Percentiles rank a stretch among this genome's conserved stretches.
Evolutionary conservation across 345 rosid genomes (phyloP).

Genomic region (Cochlearia excelsa): DNA sequence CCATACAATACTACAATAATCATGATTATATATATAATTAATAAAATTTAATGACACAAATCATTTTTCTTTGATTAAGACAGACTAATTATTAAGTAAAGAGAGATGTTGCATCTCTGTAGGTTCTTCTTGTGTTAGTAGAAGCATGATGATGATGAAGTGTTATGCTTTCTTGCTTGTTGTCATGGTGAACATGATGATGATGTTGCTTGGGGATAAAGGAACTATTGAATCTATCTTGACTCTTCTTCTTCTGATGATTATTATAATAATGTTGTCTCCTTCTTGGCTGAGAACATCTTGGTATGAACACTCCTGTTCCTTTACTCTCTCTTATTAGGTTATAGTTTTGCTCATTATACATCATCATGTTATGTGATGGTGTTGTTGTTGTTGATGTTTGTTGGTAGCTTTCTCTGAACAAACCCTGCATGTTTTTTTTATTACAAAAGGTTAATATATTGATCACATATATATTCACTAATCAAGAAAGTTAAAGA

Average conservation of each 20-base stretch:
- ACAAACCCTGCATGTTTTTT: conserved; percentile 41
- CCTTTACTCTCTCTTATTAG: conserved; percentile 71
- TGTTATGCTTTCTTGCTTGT: conserved; percentile 19
- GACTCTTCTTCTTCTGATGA: conserved; percentile 39
- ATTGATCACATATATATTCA: neutral
- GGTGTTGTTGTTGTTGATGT: conserved; percentile 41
- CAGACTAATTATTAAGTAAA: conserved; percentile 23
- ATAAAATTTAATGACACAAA: conserved; percentile 29
- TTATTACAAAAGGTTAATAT: conserved; percentile 10
- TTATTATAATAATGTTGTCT: conserved; percentile 23
- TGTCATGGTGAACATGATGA: conserved; percentile 26
- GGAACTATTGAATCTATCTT: conserved; percentile 49
- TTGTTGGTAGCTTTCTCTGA: conserved; percentile 44
- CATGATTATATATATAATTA: neutral
- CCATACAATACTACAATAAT: neutral
- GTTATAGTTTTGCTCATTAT: conserved; percentile 45
- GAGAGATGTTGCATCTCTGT: conserved; percentile 41
- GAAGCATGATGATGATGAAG: conserved; percentile 21
- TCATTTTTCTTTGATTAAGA: conserved; percentile 19
- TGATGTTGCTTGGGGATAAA: conserved; percentile 43
- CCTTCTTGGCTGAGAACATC: conserved; percentile 62
- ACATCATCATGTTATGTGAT: conserved; percentile 23
- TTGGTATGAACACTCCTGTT: conserved; percentile 89
- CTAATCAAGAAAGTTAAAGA: neutral
- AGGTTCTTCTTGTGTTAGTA: conserved; percentile 37